phyloP scores from a whole-genome alignment of 2,329 filamentous ascomycete genomes.

The Colletotrichum sp. region DNA sequence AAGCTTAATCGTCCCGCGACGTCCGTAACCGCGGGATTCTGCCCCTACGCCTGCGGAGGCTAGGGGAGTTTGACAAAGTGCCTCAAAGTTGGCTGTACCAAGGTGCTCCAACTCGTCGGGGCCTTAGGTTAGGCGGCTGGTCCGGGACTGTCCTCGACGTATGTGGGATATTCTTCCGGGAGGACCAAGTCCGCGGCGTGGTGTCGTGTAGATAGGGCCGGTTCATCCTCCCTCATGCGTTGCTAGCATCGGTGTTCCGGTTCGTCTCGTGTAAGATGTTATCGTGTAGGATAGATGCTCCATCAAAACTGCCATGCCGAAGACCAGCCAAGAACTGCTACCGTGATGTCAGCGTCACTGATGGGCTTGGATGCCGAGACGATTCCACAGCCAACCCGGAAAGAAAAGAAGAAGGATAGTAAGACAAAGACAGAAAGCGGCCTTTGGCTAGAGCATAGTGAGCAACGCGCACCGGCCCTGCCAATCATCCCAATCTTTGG shows the following conservation, averaged over 20 bases:
- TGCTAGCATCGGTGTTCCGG: background rate
- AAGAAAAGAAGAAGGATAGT: background rate
- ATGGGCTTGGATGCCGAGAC: background rate
- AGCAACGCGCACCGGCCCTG: too few species aligned
- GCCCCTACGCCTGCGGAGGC: background rate
- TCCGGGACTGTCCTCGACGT: background rate
- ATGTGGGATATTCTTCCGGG: background rate
- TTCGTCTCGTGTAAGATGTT: background rate
- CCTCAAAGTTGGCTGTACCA: accelerated
- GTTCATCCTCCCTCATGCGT: background rate
- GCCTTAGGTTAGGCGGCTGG: background rate
- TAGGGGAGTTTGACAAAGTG: background rate
- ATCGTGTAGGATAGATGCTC: background rate
- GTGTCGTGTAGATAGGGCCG: background rate
- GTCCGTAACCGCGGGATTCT: background rate
- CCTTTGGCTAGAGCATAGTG: background rate
- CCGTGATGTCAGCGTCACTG: accelerated
- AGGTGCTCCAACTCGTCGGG: background rate
- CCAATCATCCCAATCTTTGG: too few species aligned
- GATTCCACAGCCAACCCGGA: accelerated
- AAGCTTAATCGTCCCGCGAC: background rate
- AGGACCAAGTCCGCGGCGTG: background rate
- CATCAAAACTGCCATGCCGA: background rate
- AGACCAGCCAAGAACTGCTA: background rate
- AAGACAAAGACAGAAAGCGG: background rate